phyloP scores from a whole-genome alignment of 345 rosid species.

The Gossypium longicalyx region DNA sequence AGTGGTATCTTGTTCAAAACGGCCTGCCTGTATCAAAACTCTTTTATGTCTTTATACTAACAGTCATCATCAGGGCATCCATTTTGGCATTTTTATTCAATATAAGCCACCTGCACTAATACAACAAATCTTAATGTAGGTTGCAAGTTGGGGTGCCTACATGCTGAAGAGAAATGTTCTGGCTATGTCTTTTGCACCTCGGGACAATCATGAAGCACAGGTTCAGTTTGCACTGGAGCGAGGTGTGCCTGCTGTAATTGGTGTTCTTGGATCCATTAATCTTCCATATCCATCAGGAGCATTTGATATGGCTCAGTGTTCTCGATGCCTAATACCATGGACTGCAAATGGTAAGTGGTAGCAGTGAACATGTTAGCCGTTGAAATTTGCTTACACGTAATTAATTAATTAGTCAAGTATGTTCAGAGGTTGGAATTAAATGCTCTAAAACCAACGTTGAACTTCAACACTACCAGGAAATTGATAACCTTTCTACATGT shows the following conservation, averaged over 20 bases:
- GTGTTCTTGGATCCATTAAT: conserved; percentile 79
- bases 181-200: conserved; percentile 93
- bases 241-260: conserved; percentile 90
- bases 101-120: not conserved
- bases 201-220: conserved; percentile 97
- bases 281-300: conserved; percentile 95
- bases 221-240: conserved; percentile 98
- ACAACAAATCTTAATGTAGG: conserved; percentile 35
- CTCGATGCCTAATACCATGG: conserved; percentile 96
- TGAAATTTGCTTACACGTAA: not conserved
- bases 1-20: too few relatives aligned
- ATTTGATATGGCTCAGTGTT: conserved; percentile 98
- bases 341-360: conserved; percentile 57
- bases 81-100: not conserved
- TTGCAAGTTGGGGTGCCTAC: conserved; percentile 99
- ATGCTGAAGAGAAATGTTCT: conserved; percentile 78
- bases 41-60: not conserved
- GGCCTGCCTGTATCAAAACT: too few relatives aligned
- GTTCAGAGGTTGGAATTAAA: not conserved
- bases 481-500: conserved; percentile 19
- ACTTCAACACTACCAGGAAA: conserved; percentile 1
- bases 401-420: not conserved
- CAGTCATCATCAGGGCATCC: not conserved
- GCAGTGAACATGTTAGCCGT: conserved; percentile 2
- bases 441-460: not conserved